Percentiles rank a stretch among this genome's conserved stretches.
Conservation (phyloP, 306 rosid species). For the Canavalia ensiformis region DNA sequence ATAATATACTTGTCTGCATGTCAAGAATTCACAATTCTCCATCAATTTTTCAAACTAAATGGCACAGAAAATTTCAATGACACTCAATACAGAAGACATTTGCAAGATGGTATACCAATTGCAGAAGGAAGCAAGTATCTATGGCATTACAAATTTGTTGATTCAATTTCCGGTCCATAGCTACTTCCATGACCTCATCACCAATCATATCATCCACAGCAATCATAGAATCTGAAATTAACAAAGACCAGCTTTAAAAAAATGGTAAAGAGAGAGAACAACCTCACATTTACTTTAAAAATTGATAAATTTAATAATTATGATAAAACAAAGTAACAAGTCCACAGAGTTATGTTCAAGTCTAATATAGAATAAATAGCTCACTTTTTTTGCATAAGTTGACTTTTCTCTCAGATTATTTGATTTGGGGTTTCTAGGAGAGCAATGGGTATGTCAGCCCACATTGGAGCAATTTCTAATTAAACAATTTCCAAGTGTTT, state of each 20-base stretch:
- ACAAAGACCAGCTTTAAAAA: conserved; percentile 38
- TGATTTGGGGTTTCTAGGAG: background rate
- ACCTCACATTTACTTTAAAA: conserved; percentile 37
- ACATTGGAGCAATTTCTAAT: background rate
- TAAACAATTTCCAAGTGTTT: conserved; percentile 5
- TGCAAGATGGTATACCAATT: conserved; percentile 67
- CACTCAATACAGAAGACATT: conserved; percentile 13
- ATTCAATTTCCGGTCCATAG: conserved; percentile 72
- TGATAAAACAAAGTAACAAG: conserved; percentile 22
- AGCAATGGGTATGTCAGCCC: background rate
- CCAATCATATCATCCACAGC: conserved; percentile 72
- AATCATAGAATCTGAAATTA: conserved; percentile 67
- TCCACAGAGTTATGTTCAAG: background rate
- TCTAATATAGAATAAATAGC: conserved; percentile 1
- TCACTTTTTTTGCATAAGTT: conserved; percentile 8
- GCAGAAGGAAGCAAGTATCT: conserved; percentile 86
- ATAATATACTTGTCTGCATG: conserved; percentile 80
- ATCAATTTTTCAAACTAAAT: conserved; percentile 30
- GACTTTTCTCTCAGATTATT: background rate
- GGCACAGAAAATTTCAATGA: conserved; percentile 21
- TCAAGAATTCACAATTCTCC: conserved; percentile 36
- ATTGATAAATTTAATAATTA: conserved; percentile 26
- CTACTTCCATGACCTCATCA: conserved; percentile 64
- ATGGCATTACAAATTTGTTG: conserved; percentile 82
- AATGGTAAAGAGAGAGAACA: conserved; percentile 27